Percentiles rank a stretch among this genome's conserved stretches.
Conservation (phyloP, 208 protist genomes). For the Leishmania turanica region DNA sequence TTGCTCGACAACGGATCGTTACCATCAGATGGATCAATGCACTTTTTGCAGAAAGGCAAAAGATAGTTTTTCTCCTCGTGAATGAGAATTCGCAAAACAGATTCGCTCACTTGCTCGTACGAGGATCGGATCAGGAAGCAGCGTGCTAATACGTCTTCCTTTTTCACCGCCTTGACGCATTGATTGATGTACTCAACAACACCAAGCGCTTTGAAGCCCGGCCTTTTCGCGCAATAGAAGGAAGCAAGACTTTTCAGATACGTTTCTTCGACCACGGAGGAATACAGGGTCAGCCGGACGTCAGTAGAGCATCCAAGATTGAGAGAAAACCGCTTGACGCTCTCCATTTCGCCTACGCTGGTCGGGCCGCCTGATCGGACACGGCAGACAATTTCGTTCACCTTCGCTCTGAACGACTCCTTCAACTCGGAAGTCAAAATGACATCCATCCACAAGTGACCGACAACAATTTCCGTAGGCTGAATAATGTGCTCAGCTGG, state of each 20-base stretch:
- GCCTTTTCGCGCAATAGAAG: slow-evolving; percentile 46
- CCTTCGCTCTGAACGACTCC: slow-evolving; percentile 41
- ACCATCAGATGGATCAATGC: slow-evolving; percentile 35
- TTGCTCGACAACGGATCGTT: slow-evolving; percentile 16
- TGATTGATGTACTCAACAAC: slow-evolving; percentile 49
- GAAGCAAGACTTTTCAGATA: slow-evolving; percentile 49
- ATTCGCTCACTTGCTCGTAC: slow-evolving; percentile 45
- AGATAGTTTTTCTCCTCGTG: slow-evolving; percentile 55
- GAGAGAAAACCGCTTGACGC: slow-evolving; percentile 67
- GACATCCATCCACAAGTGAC: slow-evolving; percentile 63
- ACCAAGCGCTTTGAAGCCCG: slow-evolving; percentile 33
- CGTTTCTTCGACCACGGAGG: slow-evolving; percentile 58
- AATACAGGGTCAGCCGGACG: slow-evolving; percentile 50
- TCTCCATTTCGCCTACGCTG: slow-evolving; percentile 46
- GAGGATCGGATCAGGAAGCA: slow-evolving; percentile 64
- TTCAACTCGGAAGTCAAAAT: slow-evolving; percentile 26
- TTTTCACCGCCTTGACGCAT: slow-evolving; percentile 39
- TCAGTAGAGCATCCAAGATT: slow-evolving; percentile 64
- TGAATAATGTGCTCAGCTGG: slow-evolving; percentile 71
- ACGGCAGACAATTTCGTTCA: slow-evolving; percentile 41
- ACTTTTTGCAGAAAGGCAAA: slow-evolving; percentile 24
- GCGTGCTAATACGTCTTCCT: slow-evolving; percentile 48
- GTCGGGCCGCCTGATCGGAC: slow-evolving; percentile 38
- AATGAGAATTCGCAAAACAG: slow-evolving; percentile 52
- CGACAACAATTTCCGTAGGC: slow-evolving; percentile 68